These are phyloP conservation scores for Hymenoscyphus occultus DNA, from an alignment of 2,329 filamentous ascomycete genomes.

Conservation along the genomic window DNA sequence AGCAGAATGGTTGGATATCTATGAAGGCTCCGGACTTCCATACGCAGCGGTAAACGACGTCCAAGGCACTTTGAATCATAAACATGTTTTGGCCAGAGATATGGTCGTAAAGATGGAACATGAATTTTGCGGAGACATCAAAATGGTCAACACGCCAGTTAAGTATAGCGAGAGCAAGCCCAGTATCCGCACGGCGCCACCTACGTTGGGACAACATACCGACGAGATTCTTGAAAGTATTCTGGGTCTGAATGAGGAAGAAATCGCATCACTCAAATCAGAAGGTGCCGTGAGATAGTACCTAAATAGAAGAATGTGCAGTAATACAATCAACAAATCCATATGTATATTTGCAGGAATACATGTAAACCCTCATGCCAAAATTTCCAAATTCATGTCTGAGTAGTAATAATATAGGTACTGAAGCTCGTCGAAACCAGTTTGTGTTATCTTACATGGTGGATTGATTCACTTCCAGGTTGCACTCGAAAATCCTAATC, in stretches of 20 bases:
- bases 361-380: no score
- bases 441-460: neutral
- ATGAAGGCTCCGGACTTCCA: constrained; percentile 90
- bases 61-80: constrained; percentile 76
- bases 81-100: constrained; percentile 76
- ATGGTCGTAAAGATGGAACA: constrained; percentile 93
- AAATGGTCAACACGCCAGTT: constrained; percentile 88
- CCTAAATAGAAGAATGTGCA: neutral
- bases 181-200: constrained; percentile 72
- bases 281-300: constrained; percentile 61
- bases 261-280: constrained; percentile 60
- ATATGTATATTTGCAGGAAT: no score
- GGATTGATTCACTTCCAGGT: neutral
- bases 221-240: constrained; percentile 67
- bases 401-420: no score
- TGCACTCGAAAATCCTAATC: neutral
- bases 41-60: constrained; percentile 95
- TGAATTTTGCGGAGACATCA: constrained; percentile 76
- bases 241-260: constrained; percentile 55
- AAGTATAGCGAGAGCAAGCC: constrained; percentile 87
- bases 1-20: constrained; percentile 77
- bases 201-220: constrained; percentile 84
- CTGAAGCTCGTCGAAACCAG: no score
- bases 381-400: no score
- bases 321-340: neutral